Base-by-base conservation (phyloP, 768 basidiomycete genomes). In the Saitozyma podzolica region DNA sequence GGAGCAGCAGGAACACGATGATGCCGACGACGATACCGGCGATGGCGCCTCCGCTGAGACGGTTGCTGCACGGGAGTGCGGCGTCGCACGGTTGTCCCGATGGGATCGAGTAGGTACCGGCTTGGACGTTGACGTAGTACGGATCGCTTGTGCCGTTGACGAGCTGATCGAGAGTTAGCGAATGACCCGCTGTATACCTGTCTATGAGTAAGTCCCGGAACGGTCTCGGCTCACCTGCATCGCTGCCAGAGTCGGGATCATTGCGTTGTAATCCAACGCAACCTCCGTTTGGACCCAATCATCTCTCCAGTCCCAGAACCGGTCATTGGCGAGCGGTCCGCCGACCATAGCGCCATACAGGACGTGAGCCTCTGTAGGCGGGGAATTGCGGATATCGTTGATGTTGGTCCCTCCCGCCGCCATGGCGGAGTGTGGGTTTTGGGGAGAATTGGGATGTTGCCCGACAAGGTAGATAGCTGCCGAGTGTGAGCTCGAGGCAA, bases 211-310 rank as follows among this genome's bases (percentile, higher is more conserved):
- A 29, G 29, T 5, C 29, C 29, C 2, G 29, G 29, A 29, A 29
- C 2, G 13, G 43, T n/a, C 10, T 4, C 39, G 0, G 59, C 75
- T 61, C 50, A 78, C 77, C 73, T 67, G 63, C 75, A 68, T 70
- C 4, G 91, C 89, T 0, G 89, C 86, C 42, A 96, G 83, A 0
- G 91, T 89, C n/a, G 95, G 82, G 82, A 95, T 83, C 1, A 92
- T 91, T 0, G 92, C 91, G 67, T 90, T 91, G 78, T 92, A 93
- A 74, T 96, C 93, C 52, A 74, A 49, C 40, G 75, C 80, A 40
- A 89, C 88, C 84, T 96, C 93, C 16, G 87, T 89, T 80, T 95
- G 84, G 0, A 88, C 88, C 90, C 91, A 95, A 76, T 95, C 92
- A 60, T 84, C 87, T 45, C 94, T 86, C 63, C 92, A 87, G 72